phyloP scores from a whole-genome alignment of 495 filamentous ascomycete species.

The Tuber magnatum region DNA sequence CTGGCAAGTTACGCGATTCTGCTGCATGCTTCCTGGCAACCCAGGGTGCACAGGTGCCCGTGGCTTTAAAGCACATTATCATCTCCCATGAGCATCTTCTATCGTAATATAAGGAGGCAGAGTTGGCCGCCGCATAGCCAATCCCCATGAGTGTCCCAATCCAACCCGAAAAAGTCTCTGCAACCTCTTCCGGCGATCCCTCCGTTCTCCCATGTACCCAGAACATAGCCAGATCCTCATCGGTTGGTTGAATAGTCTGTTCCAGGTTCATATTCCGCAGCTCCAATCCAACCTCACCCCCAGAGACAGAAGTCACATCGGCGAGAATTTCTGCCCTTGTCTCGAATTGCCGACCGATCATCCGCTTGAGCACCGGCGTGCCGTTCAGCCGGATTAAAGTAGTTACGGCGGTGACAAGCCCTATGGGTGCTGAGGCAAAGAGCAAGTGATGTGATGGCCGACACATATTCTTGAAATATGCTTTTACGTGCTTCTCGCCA shows the following conservation, averaged over 20 bases:
- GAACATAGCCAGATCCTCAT: conserved; percentile 18
- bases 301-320: conserved; percentile 23
- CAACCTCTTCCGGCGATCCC: background rate
- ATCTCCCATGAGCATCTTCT: background rate
- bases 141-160: background rate
- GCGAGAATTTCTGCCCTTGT: conserved; percentile 18
- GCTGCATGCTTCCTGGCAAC: conserved; percentile 9
- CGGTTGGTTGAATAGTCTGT: conserved; percentile 9
- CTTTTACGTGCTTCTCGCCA: conserved; percentile 30
- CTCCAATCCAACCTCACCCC: conserved; percentile 24
- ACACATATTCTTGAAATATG: conserved; percentile 31
- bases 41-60: conserved; percentile 12
- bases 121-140: background rate
- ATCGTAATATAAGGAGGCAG: background rate
- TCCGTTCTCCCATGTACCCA: conserved; percentile 17
- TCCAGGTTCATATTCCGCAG: conserved; percentile 17
- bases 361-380: conserved; percentile 5
- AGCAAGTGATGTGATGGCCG: conserved; percentile 22
- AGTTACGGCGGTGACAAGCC: conserved; percentile 26
- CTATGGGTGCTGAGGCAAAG: conserved; percentile 27
- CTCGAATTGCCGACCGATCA: conserved; percentile 30
- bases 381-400: conserved; percentile 27
- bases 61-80: background rate
- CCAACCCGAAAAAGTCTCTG: background rate
- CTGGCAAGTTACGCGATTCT: background rate